These are phyloP conservation scores for Sisymbrium irio DNA, from an alignment of 345 rosid species.

Conservation along the genomic window DNA sequence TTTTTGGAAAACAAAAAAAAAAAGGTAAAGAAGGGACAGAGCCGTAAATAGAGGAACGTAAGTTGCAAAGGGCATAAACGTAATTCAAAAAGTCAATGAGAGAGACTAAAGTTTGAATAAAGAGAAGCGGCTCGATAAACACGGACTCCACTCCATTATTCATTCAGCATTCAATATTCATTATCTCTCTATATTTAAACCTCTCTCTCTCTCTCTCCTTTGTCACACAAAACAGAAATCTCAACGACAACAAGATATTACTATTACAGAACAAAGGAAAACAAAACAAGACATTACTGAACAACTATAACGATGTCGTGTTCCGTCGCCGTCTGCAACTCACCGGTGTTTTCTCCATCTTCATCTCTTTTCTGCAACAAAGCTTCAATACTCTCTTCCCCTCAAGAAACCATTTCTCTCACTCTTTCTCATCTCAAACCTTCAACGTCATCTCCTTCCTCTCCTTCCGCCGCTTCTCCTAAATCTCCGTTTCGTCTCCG, in stretches of 20 bases:
- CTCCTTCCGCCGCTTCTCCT: constrained; percentile 54
- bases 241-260: too few relatives aligned
- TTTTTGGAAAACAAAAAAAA: not conserved
- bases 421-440: constrained; percentile 50
- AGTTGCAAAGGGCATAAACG: not conserved
- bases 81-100: constrained; percentile 22
- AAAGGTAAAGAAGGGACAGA: not conserved
- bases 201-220: not conserved
- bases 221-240: not conserved
- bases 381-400: constrained; percentile 35
- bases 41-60: not conserved
- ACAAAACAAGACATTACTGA: too few relatives aligned
- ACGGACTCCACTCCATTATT: constrained; percentile 30
- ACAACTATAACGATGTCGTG: constrained; percentile 50
- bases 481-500: constrained; percentile 68
- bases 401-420: constrained; percentile 42
- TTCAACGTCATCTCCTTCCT: constrained; percentile 36
- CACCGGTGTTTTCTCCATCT: constrained; percentile 84
- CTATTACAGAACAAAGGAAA: too few relatives aligned
- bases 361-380: constrained; percentile 66
- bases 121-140: constrained; percentile 18
- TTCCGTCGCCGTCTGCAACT: constrained; percentile 64
- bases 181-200: constrained; percentile 21
- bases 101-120: constrained; percentile 3
- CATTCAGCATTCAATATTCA: not conserved